phyloP scores from a whole-genome alignment of 768 basidiomycete species.

The Trametes coccinea region DNA sequence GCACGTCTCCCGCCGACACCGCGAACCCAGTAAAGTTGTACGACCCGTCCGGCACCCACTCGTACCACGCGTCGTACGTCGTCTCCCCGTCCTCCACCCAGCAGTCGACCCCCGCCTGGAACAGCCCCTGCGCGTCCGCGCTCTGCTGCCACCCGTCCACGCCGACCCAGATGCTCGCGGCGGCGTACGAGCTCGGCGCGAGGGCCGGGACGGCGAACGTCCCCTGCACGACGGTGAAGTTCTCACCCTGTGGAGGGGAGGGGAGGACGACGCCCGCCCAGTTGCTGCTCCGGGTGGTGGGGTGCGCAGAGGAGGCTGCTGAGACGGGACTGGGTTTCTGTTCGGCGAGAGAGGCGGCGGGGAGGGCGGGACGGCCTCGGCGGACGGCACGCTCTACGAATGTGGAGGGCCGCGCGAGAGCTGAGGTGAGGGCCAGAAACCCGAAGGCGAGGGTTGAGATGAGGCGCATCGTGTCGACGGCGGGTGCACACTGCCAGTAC shows the following conservation, averaged over 20 bases:
- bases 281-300: background rate
- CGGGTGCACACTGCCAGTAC: no score
- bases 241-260: background rate
- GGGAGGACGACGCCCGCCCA: constrained; percentile 1
- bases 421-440: background rate
- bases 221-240: constrained; percentile 26
- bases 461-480: no score
- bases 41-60: constrained; percentile 22
- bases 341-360: background rate
- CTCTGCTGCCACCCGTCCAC: constrained; percentile 32
- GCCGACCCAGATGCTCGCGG: constrained; percentile 34
- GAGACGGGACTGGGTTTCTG: background rate
- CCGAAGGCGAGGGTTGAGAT: background rate
- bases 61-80: constrained; percentile 30
- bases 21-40: constrained; percentile 1
- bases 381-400: background rate
- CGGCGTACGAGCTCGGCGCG: constrained; percentile 25
- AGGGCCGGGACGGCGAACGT: constrained; percentile 34
- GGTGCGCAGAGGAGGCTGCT: background rate
- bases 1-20: background rate
- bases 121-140: constrained; percentile 31
- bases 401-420: background rate
- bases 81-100: constrained; percentile 22
- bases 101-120: constrained; percentile 37
- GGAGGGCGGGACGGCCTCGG: background rate